Conservation (phyloP, 2,329 filamentous ascomycete species). For the Aspergillus sp. region DNA sequence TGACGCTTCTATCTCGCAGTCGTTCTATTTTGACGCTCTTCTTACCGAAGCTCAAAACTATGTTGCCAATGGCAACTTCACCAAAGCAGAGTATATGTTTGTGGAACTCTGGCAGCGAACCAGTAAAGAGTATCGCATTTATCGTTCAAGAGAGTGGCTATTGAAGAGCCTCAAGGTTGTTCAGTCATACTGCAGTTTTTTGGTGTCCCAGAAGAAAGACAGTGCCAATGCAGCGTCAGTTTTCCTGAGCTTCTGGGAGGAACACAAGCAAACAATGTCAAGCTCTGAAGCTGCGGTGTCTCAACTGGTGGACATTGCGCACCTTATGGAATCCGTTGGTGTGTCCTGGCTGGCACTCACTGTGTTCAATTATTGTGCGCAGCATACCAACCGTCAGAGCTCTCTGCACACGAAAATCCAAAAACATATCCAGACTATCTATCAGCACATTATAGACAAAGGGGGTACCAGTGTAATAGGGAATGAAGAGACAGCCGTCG, state of each 20-base stretch:
- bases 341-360: constrained; percentile 41
- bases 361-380: constrained; percentile 42
- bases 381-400: constrained; percentile 26
- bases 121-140: constrained; percentile 41
- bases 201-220: constrained; percentile 42
- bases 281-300: constrained; percentile 34
- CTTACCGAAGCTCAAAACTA: constrained; percentile 36
- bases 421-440: constrained; percentile 39
- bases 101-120: constrained; percentile 50
- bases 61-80: constrained; percentile 24
- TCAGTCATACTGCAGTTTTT: constrained; percentile 44
- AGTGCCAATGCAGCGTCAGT: constrained; percentile 44
- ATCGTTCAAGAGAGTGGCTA: constrained; percentile 42
- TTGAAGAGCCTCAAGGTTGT: constrained; percentile 45
- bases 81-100: constrained; percentile 43
- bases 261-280: constrained; percentile 42
- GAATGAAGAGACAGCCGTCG: no score
- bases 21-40: constrained; percentile 31
- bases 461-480: constrained; percentile 30
- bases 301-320: constrained; percentile 38
- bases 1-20: constrained; percentile 31
- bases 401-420: constrained; percentile 39
- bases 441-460: constrained; percentile 38
- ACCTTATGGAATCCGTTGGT: constrained; percentile 44
- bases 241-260: constrained; percentile 44